Evolutionary conservation across 1,139 yeast species (phyloP), one percentile per base, ranked within the genome.

Genomic region (Lodderomyces margitis): DNA sequence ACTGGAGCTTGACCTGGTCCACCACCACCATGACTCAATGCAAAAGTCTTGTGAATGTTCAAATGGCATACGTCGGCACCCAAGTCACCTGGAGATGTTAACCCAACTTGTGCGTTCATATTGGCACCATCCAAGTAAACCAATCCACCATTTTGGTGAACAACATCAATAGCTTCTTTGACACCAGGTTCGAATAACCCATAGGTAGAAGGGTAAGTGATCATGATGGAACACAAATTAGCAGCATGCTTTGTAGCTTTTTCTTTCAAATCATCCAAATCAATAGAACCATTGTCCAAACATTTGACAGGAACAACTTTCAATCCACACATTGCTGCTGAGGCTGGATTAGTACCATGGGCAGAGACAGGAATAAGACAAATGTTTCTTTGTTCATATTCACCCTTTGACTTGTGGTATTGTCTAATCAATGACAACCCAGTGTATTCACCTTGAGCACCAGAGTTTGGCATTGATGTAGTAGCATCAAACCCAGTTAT

Each of bases 1-100:
- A 92, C 94, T 45, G 98, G 98, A 9, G 97, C 98, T 60, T 91
- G 95, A 56, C 98, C 98, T 35, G 98, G 98, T 38, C 98, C 98
- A 62, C 98, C 98, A 58, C 98, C 98, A 57, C 98, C 98, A 62
- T 92, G 98, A 47, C 96, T 95, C 59, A 92, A 89, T 38, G 98
- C 92, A 72, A 92, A 92, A 1, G 98, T 92, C 70, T 92, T 92
- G 74, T 92, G 98, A 59, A 92, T 75, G 62, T 92, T 92, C 69
- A 92, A 77, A 60, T 92, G 98, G 66, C 98, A 92, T 36, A 92
- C 98, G 66, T 92, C 98, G n/a, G 98, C 98, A 41, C 97, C 98
- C 56, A 92, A 74, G 60, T 89, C 97, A 46, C 98, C 98, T 12
- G 98, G 98, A 10, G 96, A 87, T 0, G 98, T 92, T 49, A 92